Percentiles rank a stretch among this genome's conserved stretches.
Evolutionary conservation across 306 rosid genomes (phyloP).

Genomic region (Neltuma alba): DNA sequence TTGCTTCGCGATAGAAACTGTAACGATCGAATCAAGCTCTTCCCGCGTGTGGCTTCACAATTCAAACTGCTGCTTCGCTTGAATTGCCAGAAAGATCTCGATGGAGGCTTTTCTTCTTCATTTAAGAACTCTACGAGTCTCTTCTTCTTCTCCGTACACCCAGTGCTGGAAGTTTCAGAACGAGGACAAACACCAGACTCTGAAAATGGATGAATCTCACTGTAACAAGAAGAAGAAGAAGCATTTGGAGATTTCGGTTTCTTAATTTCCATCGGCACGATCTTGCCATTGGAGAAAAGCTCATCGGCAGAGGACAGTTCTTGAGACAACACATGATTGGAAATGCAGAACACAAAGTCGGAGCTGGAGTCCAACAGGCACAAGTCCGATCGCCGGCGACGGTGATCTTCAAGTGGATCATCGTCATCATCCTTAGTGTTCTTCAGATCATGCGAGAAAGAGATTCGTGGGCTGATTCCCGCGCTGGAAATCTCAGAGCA

Average conservation of each 20-base stretch:
- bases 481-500: slow-evolving; percentile 73
- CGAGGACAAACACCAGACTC: background rate
- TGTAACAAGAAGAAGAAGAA: background rate
- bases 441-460: slow-evolving; percentile 87
- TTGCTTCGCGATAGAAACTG: slow-evolving; percentile 90
- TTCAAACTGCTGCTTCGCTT: slow-evolving; percentile 86
- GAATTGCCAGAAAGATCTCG: slow-evolving; percentile 88
- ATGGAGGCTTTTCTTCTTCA: slow-evolving; percentile 51
- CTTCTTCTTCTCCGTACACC: slow-evolving; percentile 54
- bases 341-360: slow-evolving; percentile 81
- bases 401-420: slow-evolving; percentile 36
- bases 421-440: slow-evolving; percentile 36
- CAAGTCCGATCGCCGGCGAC: slow-evolving; percentile 48
- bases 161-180: slow-evolving; percentile 22
- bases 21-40: slow-evolving; percentile 63
- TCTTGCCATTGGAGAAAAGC: slow-evolving; percentile 87
- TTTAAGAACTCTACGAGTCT: slow-evolving; percentile 78
- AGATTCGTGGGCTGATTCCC: slow-evolving; percentile 87
- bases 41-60: slow-evolving; percentile 52
- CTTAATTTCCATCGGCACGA: slow-evolving; percentile 68
- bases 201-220: slow-evolving; percentile 30
- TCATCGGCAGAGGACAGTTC: slow-evolving; percentile 90
- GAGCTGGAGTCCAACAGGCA: slow-evolving; percentile 61
- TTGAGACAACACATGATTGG: slow-evolving; percentile 45
- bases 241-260: background rate